Conservation (phyloP, 1,139 yeast species). For the Spencermartinsiella ligniputridi region DNA sequence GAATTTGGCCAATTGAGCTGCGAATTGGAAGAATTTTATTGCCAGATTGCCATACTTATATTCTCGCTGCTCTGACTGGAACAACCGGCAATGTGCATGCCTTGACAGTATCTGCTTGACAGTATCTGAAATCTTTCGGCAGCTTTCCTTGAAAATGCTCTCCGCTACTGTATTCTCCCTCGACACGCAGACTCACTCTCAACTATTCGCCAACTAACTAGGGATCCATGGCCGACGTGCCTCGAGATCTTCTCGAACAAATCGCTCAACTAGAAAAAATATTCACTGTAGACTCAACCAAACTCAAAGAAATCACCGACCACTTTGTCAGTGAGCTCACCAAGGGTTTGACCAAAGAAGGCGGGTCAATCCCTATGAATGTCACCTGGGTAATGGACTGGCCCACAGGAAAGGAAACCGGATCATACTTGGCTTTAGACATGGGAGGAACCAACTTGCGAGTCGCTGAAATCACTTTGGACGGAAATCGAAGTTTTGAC, state of each 20-base stretch:
- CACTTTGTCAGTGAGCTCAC: slow-evolving; percentile 71
- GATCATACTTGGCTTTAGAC: slow-evolving; percentile 88
- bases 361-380: slow-evolving; percentile 92
- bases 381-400: slow-evolving; percentile 94
- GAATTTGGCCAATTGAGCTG: too few species aligned
- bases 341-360: slow-evolving; percentile 64
- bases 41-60: too few species aligned
- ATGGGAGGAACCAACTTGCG: slow-evolving; percentile 94
- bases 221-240: slow-evolving; percentile 74
- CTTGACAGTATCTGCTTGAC: too few species aligned
- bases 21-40: too few species aligned
- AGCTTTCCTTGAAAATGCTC: too few species aligned
- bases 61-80: too few species aligned
- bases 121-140: too few species aligned
- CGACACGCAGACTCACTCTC: too few species aligned
- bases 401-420: slow-evolving; percentile 89
- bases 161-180: too few species aligned
- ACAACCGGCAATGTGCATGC: too few species aligned
- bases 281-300: slow-evolving; percentile 59
- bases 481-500: slow-evolving; percentile 75
- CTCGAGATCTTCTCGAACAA: slow-evolving; percentile 57
- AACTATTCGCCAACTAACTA: too few species aligned
- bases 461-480: slow-evolving; percentile 77
- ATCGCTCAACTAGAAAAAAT: slow-evolving; percentile 55
- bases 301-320: slow-evolving; percentile 59